A percentile compares a stretch with the other conserved stretches of the same genome.
These are phyloP conservation scores for Candida germanica DNA, from an alignment of 805 yeast genomes.

Conservation along the genomic window DNA sequence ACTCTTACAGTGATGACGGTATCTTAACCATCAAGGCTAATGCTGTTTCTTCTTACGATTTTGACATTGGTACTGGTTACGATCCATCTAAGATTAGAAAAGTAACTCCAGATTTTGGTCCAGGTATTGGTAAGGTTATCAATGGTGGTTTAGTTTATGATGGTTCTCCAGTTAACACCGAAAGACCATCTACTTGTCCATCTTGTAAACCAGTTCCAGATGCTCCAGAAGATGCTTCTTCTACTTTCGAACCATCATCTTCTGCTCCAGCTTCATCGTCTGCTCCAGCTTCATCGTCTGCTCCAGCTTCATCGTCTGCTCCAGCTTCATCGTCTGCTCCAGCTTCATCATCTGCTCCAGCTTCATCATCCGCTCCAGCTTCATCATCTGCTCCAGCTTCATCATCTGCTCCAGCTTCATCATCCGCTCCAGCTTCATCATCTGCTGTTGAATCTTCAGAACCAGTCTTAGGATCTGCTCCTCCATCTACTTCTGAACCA, in stretches of 20 bases:
- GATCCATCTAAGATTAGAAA: conserved; percentile 12
- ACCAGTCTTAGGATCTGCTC: no score
- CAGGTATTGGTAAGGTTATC: conserved; percentile 19
- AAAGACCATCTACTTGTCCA: conserved; percentile 19
- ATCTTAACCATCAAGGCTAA: conserved; percentile 11
- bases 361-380: conserved; percentile 1
- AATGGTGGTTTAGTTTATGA: conserved; percentile 17
- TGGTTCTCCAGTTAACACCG: conserved; percentile 19
- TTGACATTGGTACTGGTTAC: conserved; percentile 24
- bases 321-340: conserved; percentile 9
- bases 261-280: conserved; percentile 5
- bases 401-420: conserved; percentile 9
- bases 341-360: conserved; percentile 1
- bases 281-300: conserved; percentile 1
- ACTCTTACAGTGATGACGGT: conserved; percentile 12
- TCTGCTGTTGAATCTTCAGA: conserved; percentile 1
- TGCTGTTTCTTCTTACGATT: conserved; percentile 13
- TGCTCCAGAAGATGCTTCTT: conserved; percentile 15
- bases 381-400: conserved; percentile 1
- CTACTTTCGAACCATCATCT: conserved; percentile 7
- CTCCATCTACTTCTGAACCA: conserved; percentile 3
- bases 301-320: conserved; percentile 1
- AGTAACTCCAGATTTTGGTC: conserved; percentile 16
- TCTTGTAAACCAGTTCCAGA: conserved; percentile 17
- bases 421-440: not conserved